Evolutionary conservation across 768 basidiomycete species (phyloP).

Genomic region (Tephrocybe rancida): DNA sequence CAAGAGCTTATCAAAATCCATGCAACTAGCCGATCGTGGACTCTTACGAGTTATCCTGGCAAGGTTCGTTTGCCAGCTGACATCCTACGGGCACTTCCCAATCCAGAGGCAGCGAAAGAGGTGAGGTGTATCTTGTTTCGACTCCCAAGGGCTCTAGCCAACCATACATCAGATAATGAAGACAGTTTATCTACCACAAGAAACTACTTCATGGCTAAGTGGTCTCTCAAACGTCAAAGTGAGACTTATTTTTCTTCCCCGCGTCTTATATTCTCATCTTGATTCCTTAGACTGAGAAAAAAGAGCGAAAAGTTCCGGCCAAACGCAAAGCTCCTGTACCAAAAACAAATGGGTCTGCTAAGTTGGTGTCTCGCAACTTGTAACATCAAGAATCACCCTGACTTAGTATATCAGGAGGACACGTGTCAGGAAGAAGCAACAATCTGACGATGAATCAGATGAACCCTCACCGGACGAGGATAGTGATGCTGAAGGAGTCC

Average conservation of each 20-base stretch:
- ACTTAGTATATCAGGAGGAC: constrained; percentile 30
- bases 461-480: constrained; percentile 31
- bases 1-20: constrained; percentile 81
- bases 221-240: constrained; percentile 47
- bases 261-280: constrained; percentile 2
- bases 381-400: not conserved
- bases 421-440: constrained; percentile 34
- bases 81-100: constrained; percentile 75
- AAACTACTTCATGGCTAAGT: constrained; percentile 57
- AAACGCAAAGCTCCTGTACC: constrained; percentile 56
- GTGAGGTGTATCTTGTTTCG: constrained; percentile 29
- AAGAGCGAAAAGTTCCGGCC: constrained; percentile 48
- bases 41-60: constrained; percentile 76
- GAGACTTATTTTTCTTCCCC: constrained; percentile 1
- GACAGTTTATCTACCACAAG: constrained; percentile 67
- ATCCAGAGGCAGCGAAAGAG: constrained; percentile 64
- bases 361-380: constrained; percentile 35
- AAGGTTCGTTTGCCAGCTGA: constrained; percentile 80
- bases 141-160: not conserved
- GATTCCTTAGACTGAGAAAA: constrained; percentile 35
- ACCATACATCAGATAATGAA: constrained; percentile 56
- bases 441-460: constrained; percentile 41
- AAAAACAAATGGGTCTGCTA: constrained; percentile 50
- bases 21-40: constrained; percentile 72
- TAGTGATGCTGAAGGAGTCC: constrained; percentile 37